These are phyloP conservation scores for Stellera chamaejasme DNA, from an alignment of 345 rosid genomes.

Conservation along the genomic window DNA sequence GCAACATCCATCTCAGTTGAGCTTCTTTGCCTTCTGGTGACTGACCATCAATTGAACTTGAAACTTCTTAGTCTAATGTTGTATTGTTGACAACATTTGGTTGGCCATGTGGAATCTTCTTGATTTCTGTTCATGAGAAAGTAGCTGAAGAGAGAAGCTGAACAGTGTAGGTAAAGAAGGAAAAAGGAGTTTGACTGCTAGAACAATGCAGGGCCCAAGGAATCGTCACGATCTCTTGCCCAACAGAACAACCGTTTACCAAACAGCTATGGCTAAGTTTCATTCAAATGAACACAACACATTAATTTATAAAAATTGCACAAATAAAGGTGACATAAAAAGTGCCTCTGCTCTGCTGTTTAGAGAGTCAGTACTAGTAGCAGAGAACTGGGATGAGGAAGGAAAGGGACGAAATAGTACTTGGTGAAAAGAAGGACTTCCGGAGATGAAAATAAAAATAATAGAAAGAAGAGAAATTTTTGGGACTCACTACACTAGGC, in stretches of 20 bases:
- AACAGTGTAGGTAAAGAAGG: constrained; percentile 16
- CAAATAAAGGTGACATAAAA: constrained; percentile 7
- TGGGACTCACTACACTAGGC: too few relatives aligned
- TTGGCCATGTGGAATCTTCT: not conserved
- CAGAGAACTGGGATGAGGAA: not conserved
- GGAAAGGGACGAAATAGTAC: constrained; percentile 19
- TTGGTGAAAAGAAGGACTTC: constrained; percentile 21
- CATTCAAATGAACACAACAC: too few relatives aligned
- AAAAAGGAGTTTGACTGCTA: constrained; percentile 18
- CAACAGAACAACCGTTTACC: too few relatives aligned
- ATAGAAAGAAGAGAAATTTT: not conserved
- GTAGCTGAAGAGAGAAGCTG: constrained; percentile 19
- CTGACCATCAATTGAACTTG: not conserved
- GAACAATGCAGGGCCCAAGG: constrained; percentile 1
- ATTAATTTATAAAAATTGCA: not conserved
- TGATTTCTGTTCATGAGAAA: constrained; percentile 15
- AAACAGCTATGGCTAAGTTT: too few relatives aligned
- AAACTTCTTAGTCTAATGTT: constrained; percentile 1
- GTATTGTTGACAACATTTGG: not conserved
- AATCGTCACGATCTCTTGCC: too few relatives aligned
- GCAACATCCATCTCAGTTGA: constrained; percentile 36
- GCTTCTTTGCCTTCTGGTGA: not conserved
- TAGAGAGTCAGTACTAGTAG: not conserved
- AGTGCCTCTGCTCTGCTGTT: not conserved
- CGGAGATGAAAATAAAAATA: constrained; percentile 11